Evolutionary conservation across 306 rosid species (phyloP), one percentile per base, ranked within the genome.

Genomic region (Quillaja saponaria): DNA sequence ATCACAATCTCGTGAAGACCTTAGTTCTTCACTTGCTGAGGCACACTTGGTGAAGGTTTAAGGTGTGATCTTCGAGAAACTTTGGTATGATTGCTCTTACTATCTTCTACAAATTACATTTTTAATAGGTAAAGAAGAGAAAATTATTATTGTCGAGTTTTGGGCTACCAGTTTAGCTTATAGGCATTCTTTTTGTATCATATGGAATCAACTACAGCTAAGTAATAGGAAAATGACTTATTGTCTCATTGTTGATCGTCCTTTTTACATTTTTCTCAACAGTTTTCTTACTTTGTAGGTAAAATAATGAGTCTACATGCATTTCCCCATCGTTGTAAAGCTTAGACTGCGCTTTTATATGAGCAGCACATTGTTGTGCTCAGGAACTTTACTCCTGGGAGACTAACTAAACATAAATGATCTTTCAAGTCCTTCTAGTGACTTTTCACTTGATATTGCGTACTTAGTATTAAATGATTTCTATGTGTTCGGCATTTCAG

Each of bases 1-100:
- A 66, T 92, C 99, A 0, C 99, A 92, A 67, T 92, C 99, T 68
- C 90, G 96, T 37, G 96, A 92, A 84, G 99, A 92, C 64, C 89
- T 89, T 13, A 86, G 55, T 76, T 78, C 94, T 25, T 81, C 98
- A 4, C 44, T 84, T 61, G 85, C 85, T 34, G 98, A 91, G 71
- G 75, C 85, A 35, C 95, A 88, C 77, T 41, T 77, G 79, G 82
- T 80, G 66, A 84, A 92, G 84, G 88, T 66, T 70, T 88, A 84
- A 74, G 77, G 62, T 61, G 55, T 53, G 64, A 19, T 67, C 63
- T 63, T 66, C 75, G 34, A 68, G 58, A 66, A 71, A 81, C 71
- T 76, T 75, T 66, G 89, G 83, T 77, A 84, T 56, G 66, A 31
- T 67, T 47, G 17, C 56, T 49, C 75, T 64, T 51, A 73, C 10